A percentile compares a stretch with the other conserved stretches of the same genome.
phyloP scores from a whole-genome alignment of 345 rosid genomes.

The Populus deltoides region DNA sequence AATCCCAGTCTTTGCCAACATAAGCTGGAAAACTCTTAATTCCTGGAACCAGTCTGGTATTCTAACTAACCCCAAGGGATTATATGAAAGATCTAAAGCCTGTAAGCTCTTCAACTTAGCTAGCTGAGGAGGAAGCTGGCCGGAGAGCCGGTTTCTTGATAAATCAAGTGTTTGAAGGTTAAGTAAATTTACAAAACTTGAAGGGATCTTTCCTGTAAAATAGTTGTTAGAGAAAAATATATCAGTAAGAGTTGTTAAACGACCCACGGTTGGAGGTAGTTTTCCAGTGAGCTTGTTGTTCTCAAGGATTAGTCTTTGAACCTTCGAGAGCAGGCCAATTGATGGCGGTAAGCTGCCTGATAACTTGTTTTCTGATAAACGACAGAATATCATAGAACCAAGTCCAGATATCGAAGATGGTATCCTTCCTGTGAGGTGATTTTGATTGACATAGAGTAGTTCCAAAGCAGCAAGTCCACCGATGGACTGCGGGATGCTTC shows the following conservation, averaged over 20 bases:
- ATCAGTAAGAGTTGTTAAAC: conserved; percentile 48
- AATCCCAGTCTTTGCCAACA: conserved; percentile 47
- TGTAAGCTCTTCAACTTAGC: conserved; percentile 42
- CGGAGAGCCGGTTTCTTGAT: conserved; percentile 46
- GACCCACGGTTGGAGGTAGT: conserved; percentile 43
- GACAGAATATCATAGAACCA: conserved; percentile 43
- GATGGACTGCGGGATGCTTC: conserved; percentile 44
- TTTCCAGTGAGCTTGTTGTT: conserved; percentile 55
- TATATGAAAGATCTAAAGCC: conserved; percentile 48
- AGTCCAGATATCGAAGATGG: conserved; percentile 48
- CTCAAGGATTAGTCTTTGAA: conserved; percentile 51
- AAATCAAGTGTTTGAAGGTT: conserved; percentile 50
- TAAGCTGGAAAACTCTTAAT: conserved; percentile 37
- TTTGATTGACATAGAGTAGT: conserved; percentile 43
- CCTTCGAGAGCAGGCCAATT: conserved; percentile 43
- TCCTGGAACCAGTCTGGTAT: conserved; percentile 44
- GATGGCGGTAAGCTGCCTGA: conserved; percentile 50
- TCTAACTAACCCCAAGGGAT: conserved; percentile 39
- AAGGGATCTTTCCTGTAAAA: conserved; percentile 46
- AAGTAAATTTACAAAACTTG: conserved; percentile 43
- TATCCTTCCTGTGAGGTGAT: conserved; percentile 43
- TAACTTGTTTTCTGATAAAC: conserved; percentile 47
- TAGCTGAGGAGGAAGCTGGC: conserved; percentile 38
- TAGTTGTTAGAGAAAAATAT: conserved; percentile 48
- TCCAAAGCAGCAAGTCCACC: conserved; percentile 39